Evolutionary conservation across 2,329 filamentous ascomycete genomes (phyloP), one percentile per base, ranked within the genome.

Genomic region (Calonectria pseudoturangicola): DNA sequence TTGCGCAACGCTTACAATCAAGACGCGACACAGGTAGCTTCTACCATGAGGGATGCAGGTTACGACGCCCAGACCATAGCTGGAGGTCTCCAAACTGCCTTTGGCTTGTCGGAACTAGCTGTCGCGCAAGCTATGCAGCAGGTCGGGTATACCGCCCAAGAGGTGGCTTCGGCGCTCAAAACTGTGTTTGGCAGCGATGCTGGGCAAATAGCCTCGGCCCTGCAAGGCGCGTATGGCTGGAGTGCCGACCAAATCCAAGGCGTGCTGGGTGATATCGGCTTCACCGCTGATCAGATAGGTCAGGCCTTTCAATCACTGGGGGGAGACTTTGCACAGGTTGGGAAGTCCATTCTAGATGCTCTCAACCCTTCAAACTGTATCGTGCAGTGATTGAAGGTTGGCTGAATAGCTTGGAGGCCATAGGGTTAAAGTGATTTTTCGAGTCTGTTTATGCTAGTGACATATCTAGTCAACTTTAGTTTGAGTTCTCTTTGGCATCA

Each of bases 191-290:
- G 39, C 39, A 25, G 9, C 58, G 58, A 63, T 63, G 25, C 6
- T 63, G 39, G n/a, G n/a, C 58, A 63, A 28, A 63, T 63, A 63
- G 58, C 58, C 58, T 63, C 58, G 18, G 58, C 58, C 21, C 25
- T 63, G 58, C 21, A 45, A 27, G 39, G 39, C 25, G 58, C 39
- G 58, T 63, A 27, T 12, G 58, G 39, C 39, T 30, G 21, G 21
- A 30, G 58, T 30, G 25, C 58, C 39, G 39, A 12, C 25, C 21
- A 63, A 30, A 45, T 63, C 58, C 21, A 47, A n/a, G 58, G 25
- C 21, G 58, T 63, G 39, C 39, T 63, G 25, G 39, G 58, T 36
- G 18, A 45, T 27, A 63, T 63, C 39, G 58, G 58, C 58, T 63
- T 63, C 58, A 63, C 12, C 58, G 2, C 58, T 10, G 16, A 63